A percentile compares a stretch with the other conserved stretches of the same genome.
Conservation (phyloP, 2,329 filamentous ascomycete genomes). For the Trichophyton simii region DNA sequence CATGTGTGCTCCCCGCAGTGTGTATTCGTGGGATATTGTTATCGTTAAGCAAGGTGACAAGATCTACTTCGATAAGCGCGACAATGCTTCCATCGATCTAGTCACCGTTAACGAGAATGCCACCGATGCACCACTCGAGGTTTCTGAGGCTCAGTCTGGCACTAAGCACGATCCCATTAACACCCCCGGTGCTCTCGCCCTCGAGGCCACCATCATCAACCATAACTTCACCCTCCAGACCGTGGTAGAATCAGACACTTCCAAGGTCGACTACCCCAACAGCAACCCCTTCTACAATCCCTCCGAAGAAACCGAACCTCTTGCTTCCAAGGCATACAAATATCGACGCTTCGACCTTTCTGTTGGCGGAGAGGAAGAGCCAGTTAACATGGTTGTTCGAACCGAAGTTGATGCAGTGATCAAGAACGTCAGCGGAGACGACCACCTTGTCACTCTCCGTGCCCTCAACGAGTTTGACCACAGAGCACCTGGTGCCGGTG, state of each 20-base stretch:
- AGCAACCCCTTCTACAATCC: conserved; percentile 97
- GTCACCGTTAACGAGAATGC: conserved; percentile 99
- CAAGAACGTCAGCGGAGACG: conserved; percentile 87
- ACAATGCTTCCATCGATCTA: conserved; percentile 88
- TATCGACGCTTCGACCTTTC: conserved; percentile 95
- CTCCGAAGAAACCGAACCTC: conserved; percentile 80
- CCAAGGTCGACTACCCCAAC: conserved; percentile 72
- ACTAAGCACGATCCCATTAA: conserved; percentile 83
- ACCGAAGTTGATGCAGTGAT: conserved; percentile 91
- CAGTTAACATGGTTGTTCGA: conserved; percentile 81
- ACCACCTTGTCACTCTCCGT: conserved; percentile 85
- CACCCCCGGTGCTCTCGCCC: conserved; percentile 79
- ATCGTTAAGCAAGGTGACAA: conserved; percentile 88
- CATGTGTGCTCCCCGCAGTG: conserved; percentile 92
- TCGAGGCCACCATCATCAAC: conserved; percentile 99
- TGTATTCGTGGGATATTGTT: conserved; percentile 97
- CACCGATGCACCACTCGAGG: conserved; percentile 82
- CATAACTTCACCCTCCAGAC: conserved; percentile 98
- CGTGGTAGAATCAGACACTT: conserved; percentile 64
- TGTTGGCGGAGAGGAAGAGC: conserved; percentile 79
- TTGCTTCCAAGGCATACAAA: conserved; percentile 95
- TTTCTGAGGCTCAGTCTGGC: conserved; percentile 48
- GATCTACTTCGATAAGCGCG: conserved; percentile 97
- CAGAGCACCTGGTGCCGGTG: conserved; percentile 90
- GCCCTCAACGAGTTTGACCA: conserved; percentile 98